Conservation (phyloP, 371 early-diverging fungal genomes). For the Mortierella sp. region DNA sequence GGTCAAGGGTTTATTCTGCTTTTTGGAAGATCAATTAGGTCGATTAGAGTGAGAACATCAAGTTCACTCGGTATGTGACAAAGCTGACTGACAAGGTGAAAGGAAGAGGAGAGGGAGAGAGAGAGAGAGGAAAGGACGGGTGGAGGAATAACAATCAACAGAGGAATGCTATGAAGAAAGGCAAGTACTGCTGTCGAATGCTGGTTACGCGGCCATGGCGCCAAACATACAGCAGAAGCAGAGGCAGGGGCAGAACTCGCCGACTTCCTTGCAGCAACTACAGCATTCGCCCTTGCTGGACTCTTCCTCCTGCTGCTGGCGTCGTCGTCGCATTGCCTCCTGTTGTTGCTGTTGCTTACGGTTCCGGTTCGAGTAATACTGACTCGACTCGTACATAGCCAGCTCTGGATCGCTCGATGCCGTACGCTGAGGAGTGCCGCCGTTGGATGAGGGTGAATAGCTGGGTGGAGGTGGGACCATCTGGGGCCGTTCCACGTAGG, state of each 20-base stretch:
- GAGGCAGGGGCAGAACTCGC: slow-evolving; percentile 47
- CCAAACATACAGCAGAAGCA: slow-evolving; percentile 55
- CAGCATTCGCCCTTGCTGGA: slow-evolving; percentile 31
- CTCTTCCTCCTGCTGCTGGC: slow-evolving; percentile 28
- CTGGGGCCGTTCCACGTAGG: slow-evolving; percentile 40
- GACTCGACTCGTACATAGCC: slow-evolving; percentile 38
- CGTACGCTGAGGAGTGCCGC: slow-evolving; percentile 9
- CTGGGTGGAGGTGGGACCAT: slow-evolving; percentile 47
- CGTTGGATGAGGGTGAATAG: slow-evolving; percentile 19
- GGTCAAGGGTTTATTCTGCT: background rate
- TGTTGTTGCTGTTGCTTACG: slow-evolving; percentile 34
- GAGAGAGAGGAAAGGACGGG: background rate
- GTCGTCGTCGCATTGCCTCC: slow-evolving; percentile 16
- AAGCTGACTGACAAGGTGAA: background rate
- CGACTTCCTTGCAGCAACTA: slow-evolving; percentile 35
- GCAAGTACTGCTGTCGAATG: background rate
- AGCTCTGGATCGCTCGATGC: slow-evolving; percentile 31
- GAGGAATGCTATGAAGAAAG: background rate
- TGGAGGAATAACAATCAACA: background rate
- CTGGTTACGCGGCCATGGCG: slow-evolving; percentile 17
- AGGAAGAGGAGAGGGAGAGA: background rate
- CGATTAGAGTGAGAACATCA: background rate
- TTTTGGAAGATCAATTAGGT: background rate
- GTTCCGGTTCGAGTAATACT: slow-evolving; percentile 40
- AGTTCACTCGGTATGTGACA: background rate